These are phyloP conservation scores for Nakaseomyces glabratus DNA, from an alignment of 1,139 yeast genomes.

Conservation along the genomic window DNA sequence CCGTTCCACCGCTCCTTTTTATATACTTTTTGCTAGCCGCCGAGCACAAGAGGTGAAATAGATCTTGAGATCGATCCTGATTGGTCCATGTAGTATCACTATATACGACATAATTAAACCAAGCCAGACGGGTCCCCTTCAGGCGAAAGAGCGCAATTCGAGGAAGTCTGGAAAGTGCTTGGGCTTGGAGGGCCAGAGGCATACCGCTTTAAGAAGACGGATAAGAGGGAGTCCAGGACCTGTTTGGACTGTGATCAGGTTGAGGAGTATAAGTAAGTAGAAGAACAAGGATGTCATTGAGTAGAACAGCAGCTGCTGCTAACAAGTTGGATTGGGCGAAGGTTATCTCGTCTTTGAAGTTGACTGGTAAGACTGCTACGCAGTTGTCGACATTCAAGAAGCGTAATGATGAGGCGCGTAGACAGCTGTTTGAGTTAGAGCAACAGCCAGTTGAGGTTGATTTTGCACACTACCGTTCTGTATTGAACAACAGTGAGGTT, in stretches of 20 bases:
- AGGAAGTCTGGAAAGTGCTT: neutral
- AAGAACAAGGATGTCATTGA: conserved; percentile 24
- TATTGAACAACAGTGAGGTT: conserved; percentile 72
- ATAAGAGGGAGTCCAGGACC: too few relatives aligned
- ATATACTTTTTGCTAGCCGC: too few relatives aligned
- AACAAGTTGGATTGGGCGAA: conserved; percentile 93
- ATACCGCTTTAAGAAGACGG: too few relatives aligned
- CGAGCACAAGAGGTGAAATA: too few relatives aligned
- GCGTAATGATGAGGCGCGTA: conserved; percentile 97
- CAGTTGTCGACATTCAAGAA: conserved; percentile 88
- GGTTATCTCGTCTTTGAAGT: conserved; percentile 79
- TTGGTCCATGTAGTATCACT: neutral
- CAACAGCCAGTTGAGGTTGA: conserved; percentile 74
- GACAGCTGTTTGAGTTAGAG: conserved; percentile 60
- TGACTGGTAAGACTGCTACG: conserved; percentile 86
- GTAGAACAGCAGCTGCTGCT: conserved; percentile 68
- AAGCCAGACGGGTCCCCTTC: neutral
- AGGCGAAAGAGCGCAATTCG: too few relatives aligned
- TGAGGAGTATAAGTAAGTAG: too few relatives aligned
- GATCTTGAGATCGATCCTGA: conserved; percentile 4
- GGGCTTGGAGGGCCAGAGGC: neutral
- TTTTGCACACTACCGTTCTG: conserved; percentile 68
- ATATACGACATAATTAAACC: neutral
- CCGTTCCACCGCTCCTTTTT: too few relatives aligned
- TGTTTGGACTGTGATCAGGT: too few relatives aligned